Conservation (phyloP, 2,329 filamentous ascomycete genomes). For the Monosporascus sp. region DNA sequence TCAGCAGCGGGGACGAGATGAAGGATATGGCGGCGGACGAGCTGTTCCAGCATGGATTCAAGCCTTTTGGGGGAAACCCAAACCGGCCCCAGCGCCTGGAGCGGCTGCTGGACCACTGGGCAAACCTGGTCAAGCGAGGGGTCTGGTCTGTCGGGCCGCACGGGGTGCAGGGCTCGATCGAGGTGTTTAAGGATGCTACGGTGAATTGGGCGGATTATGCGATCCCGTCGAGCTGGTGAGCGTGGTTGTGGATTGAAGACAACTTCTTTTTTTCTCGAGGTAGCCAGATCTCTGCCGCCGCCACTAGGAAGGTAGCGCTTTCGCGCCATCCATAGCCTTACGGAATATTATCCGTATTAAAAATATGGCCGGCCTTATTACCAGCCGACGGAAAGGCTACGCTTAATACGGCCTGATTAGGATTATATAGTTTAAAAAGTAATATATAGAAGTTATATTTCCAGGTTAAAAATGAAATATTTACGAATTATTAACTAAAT, state of each 20-base stretch:
- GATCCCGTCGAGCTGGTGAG: conserved; percentile 15
- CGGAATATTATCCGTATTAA: too few species aligned
- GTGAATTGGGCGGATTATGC: conserved; percentile 12
- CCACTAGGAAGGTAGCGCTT: too few species aligned
- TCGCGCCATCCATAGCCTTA: too few species aligned
- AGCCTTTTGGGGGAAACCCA: conserved; percentile 26
- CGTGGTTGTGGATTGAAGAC: not conserved
- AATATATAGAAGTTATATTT: too few species aligned
- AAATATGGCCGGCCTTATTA: too few species aligned
- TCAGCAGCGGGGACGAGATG: conserved; percentile 21
- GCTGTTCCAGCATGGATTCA: conserved; percentile 29
- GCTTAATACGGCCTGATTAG: too few species aligned
- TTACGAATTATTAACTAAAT: too few species aligned
- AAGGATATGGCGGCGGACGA: conserved; percentile 11
- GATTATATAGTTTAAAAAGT: too few species aligned
- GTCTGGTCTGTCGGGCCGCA: conserved; percentile 21
- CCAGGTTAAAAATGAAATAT: too few species aligned
- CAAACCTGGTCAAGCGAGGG: conserved; percentile 17
- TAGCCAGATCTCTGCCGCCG: too few species aligned
- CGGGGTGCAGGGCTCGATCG: conserved; percentile 22
- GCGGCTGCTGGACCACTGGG: conserved; percentile 21
- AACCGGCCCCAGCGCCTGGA: conserved; percentile 20
- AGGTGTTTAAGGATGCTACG: conserved; percentile 21
- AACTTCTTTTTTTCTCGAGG: too few species aligned
- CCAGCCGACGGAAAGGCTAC: too few species aligned